Evolutionary conservation across 1,139 yeast species (phyloP).

Genomic region (Meyerozyma smithsonii): DNA sequence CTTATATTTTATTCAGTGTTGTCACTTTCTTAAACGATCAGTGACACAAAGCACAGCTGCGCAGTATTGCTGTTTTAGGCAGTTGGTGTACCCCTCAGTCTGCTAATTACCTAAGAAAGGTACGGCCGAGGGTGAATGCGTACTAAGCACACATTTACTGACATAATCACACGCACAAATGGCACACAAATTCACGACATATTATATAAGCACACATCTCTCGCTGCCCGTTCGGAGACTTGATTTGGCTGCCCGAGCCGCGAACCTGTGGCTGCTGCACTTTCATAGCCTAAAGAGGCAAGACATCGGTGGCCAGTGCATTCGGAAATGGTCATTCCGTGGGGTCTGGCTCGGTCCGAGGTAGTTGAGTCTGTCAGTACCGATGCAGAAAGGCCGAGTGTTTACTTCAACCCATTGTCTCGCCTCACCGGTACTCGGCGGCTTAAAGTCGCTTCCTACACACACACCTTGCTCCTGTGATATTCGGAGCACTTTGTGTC

Average conservation of each 20-base stretch:
- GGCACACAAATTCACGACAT: too few species aligned
- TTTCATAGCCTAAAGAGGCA: not conserved
- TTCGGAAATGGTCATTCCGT: too few species aligned
- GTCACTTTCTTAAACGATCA: not conserved
- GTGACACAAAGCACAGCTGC: not conserved
- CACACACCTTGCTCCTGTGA: too few species aligned
- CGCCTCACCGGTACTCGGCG: too few species aligned
- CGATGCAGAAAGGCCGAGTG: too few species aligned
- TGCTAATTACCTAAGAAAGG: not conserved
- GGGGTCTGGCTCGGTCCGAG: too few species aligned
- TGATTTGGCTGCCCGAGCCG: not conserved
- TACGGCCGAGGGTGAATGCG: not conserved
- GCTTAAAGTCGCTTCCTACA: too few species aligned
- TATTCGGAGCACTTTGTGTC: too few species aligned
- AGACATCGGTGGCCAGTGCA: not conserved
- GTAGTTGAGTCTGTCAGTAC: too few species aligned
- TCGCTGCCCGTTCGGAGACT: not conserved
- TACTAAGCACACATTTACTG: not conserved
- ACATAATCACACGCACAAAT: not conserved
- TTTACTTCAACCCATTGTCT: too few species aligned
- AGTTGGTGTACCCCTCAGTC: constrained; percentile 1
- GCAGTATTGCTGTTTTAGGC: constrained; percentile 2
- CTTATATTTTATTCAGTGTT: constrained; percentile 1
- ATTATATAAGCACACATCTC: not conserved
- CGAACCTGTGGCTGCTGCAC: not conserved